Percentiles rank a stretch among this genome's conserved stretches.
These are phyloP conservation scores for Podospora australis DNA, from an alignment of 495 filamentous ascomycete genomes.

Conservation along the genomic window DNA sequence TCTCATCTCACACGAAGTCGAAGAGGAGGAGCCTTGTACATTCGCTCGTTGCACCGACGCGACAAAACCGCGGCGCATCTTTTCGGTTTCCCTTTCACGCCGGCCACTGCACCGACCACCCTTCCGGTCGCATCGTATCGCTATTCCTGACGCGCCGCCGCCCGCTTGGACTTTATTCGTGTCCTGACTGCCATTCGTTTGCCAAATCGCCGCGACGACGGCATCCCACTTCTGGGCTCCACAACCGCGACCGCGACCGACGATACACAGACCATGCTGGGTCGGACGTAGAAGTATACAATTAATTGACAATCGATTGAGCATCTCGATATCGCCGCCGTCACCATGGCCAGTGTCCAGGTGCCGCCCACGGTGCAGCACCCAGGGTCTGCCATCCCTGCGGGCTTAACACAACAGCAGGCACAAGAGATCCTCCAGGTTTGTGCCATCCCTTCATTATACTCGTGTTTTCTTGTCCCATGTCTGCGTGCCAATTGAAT, in stretches of 20 bases:
- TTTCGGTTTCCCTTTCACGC: no score
- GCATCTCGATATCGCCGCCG: constrained; percentile 15
- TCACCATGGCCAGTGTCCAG: constrained; percentile 74
- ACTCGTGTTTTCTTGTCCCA: background rate
- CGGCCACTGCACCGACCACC: constrained; percentile 10
- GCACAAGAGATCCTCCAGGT: constrained; percentile 58
- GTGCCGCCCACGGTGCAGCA: constrained; percentile 57
- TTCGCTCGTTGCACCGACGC: constrained; percentile 23
- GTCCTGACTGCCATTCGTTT: constrained; percentile 9
- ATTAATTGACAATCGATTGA: constrained; percentile 17
- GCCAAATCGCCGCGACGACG: constrained; percentile 2
- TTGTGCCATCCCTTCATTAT: constrained; percentile 20
- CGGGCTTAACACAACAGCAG: constrained; percentile 53
- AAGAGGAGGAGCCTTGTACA: no score
- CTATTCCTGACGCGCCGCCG: constrained; percentile 22
- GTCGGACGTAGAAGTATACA: constrained; percentile 11
- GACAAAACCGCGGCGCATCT: constrained; percentile 15
- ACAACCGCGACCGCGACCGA: constrained; percentile 13
- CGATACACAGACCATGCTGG: constrained; percentile 33
- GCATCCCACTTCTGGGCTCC: constrained; percentile 8
- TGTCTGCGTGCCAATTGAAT: no score
- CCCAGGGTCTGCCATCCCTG: constrained; percentile 47
- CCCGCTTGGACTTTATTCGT: constrained; percentile 5
- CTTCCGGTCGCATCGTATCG: constrained; percentile 6
- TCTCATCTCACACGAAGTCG: constrained; percentile 3